Conservation (phyloP, 2,329 filamentous ascomycete genomes). For the Arthroderma sp. region DNA sequence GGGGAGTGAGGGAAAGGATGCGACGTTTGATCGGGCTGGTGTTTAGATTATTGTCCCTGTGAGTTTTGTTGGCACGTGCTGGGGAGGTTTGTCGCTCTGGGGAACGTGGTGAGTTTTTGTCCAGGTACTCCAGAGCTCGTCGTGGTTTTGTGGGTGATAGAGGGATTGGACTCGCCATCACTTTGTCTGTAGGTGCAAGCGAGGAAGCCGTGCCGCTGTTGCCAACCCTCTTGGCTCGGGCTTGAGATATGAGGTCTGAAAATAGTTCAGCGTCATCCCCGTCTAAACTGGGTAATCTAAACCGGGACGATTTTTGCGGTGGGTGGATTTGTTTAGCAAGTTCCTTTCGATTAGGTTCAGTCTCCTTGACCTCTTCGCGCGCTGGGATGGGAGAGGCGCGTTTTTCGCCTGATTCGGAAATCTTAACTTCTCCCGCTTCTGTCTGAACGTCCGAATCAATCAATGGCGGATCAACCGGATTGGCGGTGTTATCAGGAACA, state of each 20-base stretch:
- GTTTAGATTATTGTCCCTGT: background rate
- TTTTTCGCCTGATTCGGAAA: background rate
- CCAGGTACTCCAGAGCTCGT: constrained; percentile 23
- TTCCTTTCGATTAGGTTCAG: constrained; percentile 4
- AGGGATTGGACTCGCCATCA: background rate
- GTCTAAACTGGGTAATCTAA: constrained; percentile 23
- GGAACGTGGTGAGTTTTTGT: constrained; percentile 28
- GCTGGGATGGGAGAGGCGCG: background rate
- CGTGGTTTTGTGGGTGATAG: constrained; percentile 11
- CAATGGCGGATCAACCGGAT: background rate
- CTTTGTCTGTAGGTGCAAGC: background rate
- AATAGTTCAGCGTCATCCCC: constrained; percentile 28
- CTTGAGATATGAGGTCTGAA: constrained; percentile 28
- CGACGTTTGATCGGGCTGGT: background rate
- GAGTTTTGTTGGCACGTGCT: background rate
- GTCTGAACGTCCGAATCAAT: background rate
- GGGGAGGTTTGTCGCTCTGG: constrained; percentile 6
- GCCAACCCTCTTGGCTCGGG: constrained; percentile 28
- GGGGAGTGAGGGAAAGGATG: background rate
- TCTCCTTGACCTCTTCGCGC: constrained; percentile 2
- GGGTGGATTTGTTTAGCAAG: constrained; percentile 10
- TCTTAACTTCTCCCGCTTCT: background rate
- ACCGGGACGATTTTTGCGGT: constrained; percentile 23
- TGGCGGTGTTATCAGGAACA: too few species aligned
- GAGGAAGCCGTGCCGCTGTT: background rate